A percentile compares a stretch with the other conserved stretches of the same genome.
Conservation (phyloP, 768 basidiomycete species). For the Cytidiella melzeri region DNA sequence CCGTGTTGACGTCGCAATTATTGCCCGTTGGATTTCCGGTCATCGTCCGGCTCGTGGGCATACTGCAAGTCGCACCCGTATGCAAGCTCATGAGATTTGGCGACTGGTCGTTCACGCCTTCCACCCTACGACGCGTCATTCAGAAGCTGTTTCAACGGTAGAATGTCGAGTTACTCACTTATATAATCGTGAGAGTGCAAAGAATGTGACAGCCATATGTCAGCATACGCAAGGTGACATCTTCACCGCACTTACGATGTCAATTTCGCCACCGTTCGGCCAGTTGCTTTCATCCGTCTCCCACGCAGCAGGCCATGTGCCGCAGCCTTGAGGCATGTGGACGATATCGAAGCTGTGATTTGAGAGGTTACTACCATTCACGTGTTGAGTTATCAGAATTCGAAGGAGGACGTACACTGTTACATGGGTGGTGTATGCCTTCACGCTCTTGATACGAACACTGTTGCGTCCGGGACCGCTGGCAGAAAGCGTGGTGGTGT, state of each 20-base stretch:
- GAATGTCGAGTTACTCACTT: constrained; percentile 3
- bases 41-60: constrained; percentile 18
- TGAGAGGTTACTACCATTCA: neutral
- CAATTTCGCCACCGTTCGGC: constrained; percentile 38
- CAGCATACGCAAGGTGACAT: neutral
- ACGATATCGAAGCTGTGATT: constrained; percentile 35
- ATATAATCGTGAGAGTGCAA: neutral
- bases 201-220: neutral
- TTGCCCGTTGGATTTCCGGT: constrained; percentile 27
- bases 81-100: constrained; percentile 22
- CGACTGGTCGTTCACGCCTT: constrained; percentile 21
- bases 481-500: constrained; percentile 37
- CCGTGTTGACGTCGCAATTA: constrained; percentile 45
- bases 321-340: constrained; percentile 52
- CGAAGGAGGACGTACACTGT: constrained; percentile 35
- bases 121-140: constrained; percentile 15
- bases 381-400: neutral
- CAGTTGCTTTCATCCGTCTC: constrained; percentile 39
- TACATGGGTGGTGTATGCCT: constrained; percentile 45
- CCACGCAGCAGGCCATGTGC: constrained; percentile 53
- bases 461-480: constrained; percentile 53
- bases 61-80: constrained; percentile 18
- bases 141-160: neutral
- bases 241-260: constrained; percentile 29
- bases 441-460: constrained; percentile 49